Base-by-base conservation (phyloP, 129 eudicot genomes). In the Flaveria trinervia region DNA sequence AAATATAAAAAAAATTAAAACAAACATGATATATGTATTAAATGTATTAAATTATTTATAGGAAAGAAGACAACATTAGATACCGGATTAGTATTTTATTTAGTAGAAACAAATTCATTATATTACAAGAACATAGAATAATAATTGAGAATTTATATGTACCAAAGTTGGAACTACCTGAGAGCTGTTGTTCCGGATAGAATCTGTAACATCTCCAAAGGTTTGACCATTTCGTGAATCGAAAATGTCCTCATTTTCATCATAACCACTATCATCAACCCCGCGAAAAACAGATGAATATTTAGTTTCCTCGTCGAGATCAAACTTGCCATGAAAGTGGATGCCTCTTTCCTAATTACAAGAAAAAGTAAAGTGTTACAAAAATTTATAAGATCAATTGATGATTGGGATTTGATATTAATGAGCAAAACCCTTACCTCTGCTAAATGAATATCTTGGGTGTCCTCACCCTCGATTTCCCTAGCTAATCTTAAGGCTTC, bases 391-490 rank as follows among this genome's bases (percentile, higher is more conserved):
- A 16, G 18, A 48, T 17, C 9, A 14, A 43, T 8, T 60, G 43
- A 25, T 1, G 55, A 28, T 7, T 16, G 28, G 9, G 50, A 67
- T 13, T 30, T 2, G 59, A 16, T 50, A 55, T 55, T 0, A n/a
- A 25, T 49, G 44, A 46, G 60, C 22, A 60, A 68, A 59, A 16
- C 62, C 62, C 51, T 73, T 60, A 94, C 99, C 96, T 94, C 99
- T 4, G 99, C 99, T 70, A 94, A 83, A 87, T 94, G 99, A 79
- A 89, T 92, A 85, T 94, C 99, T 71, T 68, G 82, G 28, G 99
- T 94, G 44, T 89, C 97, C 86, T 94, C 99, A 41, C 97, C 82
- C 89, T 87, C 96, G 25, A 94, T 94, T 76, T 94, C 99, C 79
- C 97, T 86, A 65, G 99, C 99, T 80, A 94, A 84, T 81, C 99